These are phyloP conservation scores for Pelargonium nanum DNA, from an alignment of 345 rosid genomes.

Conservation along the genomic window DNA sequence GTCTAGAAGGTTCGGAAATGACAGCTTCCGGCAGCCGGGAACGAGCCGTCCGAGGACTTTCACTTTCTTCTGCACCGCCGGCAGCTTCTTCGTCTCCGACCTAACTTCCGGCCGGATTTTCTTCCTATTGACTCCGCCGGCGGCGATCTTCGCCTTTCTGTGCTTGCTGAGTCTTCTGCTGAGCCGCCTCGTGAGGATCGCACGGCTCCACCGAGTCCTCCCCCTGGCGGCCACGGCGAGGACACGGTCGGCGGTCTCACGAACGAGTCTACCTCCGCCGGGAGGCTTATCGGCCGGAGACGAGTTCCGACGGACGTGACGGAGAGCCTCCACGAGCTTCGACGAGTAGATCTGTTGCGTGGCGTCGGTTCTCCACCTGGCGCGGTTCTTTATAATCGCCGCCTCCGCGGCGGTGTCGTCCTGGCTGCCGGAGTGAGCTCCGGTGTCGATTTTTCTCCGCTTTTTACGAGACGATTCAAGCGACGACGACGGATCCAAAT, in stretches of 20 bases:
- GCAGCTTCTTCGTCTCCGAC: conserved; percentile 20
- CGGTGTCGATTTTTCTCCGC: conserved; percentile 26
- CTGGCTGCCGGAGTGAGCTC: neutral
- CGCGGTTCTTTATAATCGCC: neutral
- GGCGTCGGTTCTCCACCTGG: conserved; percentile 51
- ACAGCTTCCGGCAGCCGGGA: conserved; percentile 75
- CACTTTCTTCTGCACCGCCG: conserved; percentile 46
- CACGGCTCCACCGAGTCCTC: conserved; percentile 55
- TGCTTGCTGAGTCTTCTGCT: conserved; percentile 31
- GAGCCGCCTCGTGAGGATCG: conserved; percentile 21
- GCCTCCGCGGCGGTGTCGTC: neutral
- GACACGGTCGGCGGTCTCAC: conserved; percentile 35
- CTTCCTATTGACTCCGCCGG: conserved; percentile 18
- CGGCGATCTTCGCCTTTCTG: conserved; percentile 32
- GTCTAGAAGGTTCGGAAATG: conserved; percentile 48
- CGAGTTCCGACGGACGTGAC: conserved; percentile 23
- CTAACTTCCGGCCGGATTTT: conserved; percentile 7
- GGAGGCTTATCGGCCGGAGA: neutral
- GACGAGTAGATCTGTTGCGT: conserved; percentile 55
- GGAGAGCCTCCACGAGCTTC: conserved; percentile 60
- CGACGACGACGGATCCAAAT: conserved; percentile 16
- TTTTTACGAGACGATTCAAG: conserved; percentile 37
- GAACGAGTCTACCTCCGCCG: conserved; percentile 24
- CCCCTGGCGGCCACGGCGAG: conserved; percentile 59
- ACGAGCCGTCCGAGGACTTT: conserved; percentile 50